Evolutionary conservation across 2,329 filamentous ascomycete genomes (phyloP), one percentile per base, ranked within the genome.

Genomic region (Penicillium corylophilum): DNA sequence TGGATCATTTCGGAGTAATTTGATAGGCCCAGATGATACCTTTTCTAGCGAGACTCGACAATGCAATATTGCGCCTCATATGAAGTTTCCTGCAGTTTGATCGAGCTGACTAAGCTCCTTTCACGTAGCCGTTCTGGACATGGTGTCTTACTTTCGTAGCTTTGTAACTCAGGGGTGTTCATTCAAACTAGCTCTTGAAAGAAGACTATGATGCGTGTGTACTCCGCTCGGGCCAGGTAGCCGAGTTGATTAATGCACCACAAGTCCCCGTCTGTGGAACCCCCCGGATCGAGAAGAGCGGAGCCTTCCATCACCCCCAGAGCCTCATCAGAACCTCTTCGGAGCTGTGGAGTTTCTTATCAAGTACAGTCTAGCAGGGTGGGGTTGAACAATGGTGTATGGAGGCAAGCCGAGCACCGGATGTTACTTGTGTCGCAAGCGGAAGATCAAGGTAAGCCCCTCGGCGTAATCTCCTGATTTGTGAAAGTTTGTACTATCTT

Each of bases 381-480:
- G 35, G 35, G 47, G 40, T 15, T 56, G 47, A 59, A 64, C 36
- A 33, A 74, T 74, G 72, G 72, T 74, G 43, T 74, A 74, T 64
- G 67, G 66, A 40, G 70, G 70, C 12, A 72, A 67, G 48, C 69
- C 69, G 39, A 73, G 70, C 57, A 71, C 67, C 33, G 70, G 70
- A 59, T 73, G 70, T 64, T 61, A 70, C 61, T 55, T 72, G 48
- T 73, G 70, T 61, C 70, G 69, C 52, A 71, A 67, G 48, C 64
- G 70, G 49, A 73, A 72, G 57, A 70, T 73, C 51, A 72, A 71
- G 68, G 70, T 72, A 65, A 55, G 62, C 10, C 18, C 35, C 16
- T 36, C 7, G 18, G n/a, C 16, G 16, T 20, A 20, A 35, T 8
- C 16, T 36, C 33, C 16, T 20, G 9, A 22, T 38, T 38, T 5